A percentile compares a stretch with the other conserved stretches of the same genome.
These are phyloP conservation scores for Hevea brasiliensis DNA, from an alignment of 345 rosid species.

Conservation along the genomic window DNA sequence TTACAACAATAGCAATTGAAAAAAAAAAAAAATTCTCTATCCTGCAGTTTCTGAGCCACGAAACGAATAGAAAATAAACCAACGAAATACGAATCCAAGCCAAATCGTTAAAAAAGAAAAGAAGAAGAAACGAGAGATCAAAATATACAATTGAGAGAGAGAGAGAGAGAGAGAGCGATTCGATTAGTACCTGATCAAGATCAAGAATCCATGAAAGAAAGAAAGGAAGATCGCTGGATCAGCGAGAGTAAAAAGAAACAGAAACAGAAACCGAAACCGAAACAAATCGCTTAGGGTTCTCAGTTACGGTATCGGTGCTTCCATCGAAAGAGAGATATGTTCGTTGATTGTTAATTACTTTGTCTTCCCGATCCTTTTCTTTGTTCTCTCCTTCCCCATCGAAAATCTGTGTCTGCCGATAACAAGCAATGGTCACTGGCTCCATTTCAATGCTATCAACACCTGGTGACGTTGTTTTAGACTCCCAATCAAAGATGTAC, in stretches of 20 bases:
- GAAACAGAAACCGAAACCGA: too few relatives aligned
- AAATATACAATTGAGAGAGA: too few relatives aligned
- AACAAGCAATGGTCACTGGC: too few relatives aligned
- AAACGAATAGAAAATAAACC: not conserved
- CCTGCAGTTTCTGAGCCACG: not conserved
- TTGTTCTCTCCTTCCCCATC: not conserved
- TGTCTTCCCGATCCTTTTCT: not conserved
- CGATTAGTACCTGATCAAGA: slow-evolving; percentile 8
- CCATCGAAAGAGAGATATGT: not conserved
- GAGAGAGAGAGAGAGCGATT: not conserved
- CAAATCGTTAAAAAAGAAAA: not conserved
- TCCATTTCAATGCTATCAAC: too few relatives aligned
- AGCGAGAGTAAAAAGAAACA: not conserved
- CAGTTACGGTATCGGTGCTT: slow-evolving; percentile 10
- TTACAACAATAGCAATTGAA: too few relatives aligned
- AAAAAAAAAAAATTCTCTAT: not conserved
- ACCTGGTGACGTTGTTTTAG: not conserved
- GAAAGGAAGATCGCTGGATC: not conserved
- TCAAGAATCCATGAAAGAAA: slow-evolving; percentile 30
- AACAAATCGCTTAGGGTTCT: not conserved
- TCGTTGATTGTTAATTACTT: slow-evolving; percentile 7
- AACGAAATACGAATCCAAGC: not conserved
- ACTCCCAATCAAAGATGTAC: not conserved
- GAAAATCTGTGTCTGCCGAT: too few relatives aligned
- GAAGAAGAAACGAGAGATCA: not conserved